Base-by-base conservation (phyloP, 2,329 filamentous ascomycete genomes). In the Torrubiella hemipterigena region DNA sequence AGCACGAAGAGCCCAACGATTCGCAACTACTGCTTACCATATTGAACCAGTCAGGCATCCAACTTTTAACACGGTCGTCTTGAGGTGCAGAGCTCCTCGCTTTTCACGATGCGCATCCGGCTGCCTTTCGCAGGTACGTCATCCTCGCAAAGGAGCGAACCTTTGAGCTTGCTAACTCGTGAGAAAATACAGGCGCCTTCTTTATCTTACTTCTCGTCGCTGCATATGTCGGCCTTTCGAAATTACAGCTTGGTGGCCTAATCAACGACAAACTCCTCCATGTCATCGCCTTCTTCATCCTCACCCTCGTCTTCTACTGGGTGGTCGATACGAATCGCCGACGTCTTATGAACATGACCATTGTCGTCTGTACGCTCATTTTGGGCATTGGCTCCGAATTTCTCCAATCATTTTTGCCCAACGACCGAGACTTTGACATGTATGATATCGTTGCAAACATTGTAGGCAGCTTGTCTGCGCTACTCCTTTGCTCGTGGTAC, bases 231-330 rank as follows among this genome's bases (percentile, higher is more conserved):
- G 86, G 86, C 42, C 79, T 96, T 34, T 77, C 83, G 19, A 61
- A 68, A 23, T 51, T 76, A 33, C 68, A 76, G 41, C 48, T 73
- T 43, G 59, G 59, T 39, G 44, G 57, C 38, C 54, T 67, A 47
- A 70, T 89, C 52, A 86, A 93, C 63, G 87, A 95, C 69, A 96
- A 98, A 58, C 63, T 81, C 48, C 69, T 96, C 17, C 91, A 96
- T 58, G 69, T 82, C 45, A 39, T 86, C 36, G 87, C 82, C 46
- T 96, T 98, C 65, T 94, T 96, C 67, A 52, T 84, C 42, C 70
- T 98, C 32, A 94, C 89, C 12, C 58, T 82, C 41, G 61, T 72
- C 44, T 96, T 96, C 68, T 98, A 98, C 73, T 98, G 91, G 86
- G 82, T 95, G 51, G 61, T 95, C 46, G 91, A 98, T 54, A 93